A percentile compares a stretch with the other conserved stretches of the same genome.
phyloP scores from a whole-genome alignment of 164 flowering plant species.

The Hamamelis virginiana region DNA sequence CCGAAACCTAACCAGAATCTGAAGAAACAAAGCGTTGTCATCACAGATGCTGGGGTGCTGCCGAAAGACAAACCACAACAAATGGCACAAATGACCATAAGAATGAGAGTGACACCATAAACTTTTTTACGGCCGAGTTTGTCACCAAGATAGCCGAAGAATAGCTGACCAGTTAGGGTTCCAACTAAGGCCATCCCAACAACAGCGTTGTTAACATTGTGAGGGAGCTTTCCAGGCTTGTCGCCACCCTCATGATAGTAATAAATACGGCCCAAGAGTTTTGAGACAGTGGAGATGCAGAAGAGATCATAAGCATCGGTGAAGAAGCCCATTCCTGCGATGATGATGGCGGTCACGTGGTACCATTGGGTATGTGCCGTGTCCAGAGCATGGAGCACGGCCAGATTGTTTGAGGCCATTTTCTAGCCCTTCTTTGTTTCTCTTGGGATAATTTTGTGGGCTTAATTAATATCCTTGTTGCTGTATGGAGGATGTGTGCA shows the following conservation, averaged over 20 bases:
- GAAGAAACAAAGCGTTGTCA: constrained; percentile 54
- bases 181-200: constrained; percentile 54
- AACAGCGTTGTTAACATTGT: constrained; percentile 31
- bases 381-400: constrained; percentile 50
- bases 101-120: constrained; percentile 52
- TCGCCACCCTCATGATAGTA: constrained; percentile 29
- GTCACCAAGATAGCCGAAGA: constrained; percentile 60
- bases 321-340: constrained; percentile 69
- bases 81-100: constrained; percentile 55
- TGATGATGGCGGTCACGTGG: constrained; percentile 50
- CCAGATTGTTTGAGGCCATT: constrained; percentile 20
- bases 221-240: constrained; percentile 47
- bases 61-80: constrained; percentile 63
- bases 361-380: constrained; percentile 53
- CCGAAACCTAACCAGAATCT: constrained; percentile 69
- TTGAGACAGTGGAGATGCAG: constrained; percentile 52
- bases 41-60: constrained; percentile 26
- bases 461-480: neutral
- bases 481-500: neutral
- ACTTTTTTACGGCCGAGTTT: constrained; percentile 59
- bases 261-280: constrained; percentile 55
- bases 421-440: too few species aligned
- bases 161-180: constrained; percentile 49
- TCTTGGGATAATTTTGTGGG: too few species aligned
- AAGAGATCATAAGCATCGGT: constrained; percentile 71